These are phyloP conservation scores for Ilyonectria sp. DNA, from an alignment of 2,329 filamentous ascomycete species.

Conservation along the genomic window DNA sequence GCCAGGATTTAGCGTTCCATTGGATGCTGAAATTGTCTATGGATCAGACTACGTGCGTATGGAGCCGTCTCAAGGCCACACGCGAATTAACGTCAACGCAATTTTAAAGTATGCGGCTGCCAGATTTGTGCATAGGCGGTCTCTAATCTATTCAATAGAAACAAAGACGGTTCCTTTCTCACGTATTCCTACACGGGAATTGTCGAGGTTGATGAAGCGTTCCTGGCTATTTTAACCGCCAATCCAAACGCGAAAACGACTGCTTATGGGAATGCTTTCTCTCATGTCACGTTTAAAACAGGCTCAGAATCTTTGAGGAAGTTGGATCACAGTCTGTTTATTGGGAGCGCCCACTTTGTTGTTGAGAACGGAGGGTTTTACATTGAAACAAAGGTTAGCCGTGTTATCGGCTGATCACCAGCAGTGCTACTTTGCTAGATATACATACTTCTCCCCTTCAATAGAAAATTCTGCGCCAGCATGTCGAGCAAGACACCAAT, in stretches of 20 bases:
- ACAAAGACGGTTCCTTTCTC: constrained; percentile 1
- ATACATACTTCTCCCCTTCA: too few species aligned
- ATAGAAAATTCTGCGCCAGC: too few species aligned
- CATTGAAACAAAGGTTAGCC: constrained; percentile 19
- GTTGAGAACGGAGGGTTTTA: constrained; percentile 8
- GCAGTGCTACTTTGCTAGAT: too few species aligned
- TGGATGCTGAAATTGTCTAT: constrained; percentile 22
- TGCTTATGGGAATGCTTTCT: constrained; percentile 3
- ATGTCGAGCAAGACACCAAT: too few species aligned
- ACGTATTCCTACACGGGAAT: constrained; percentile 19
- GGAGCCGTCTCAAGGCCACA: constrained; percentile 6
- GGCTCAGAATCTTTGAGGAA: constrained; percentile 2
- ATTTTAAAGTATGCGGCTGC: constrained; percentile 3
- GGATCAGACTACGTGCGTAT: constrained; percentile 14
- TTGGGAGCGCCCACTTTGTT: constrained; percentile 22
- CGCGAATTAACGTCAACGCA: constrained; percentile 18
- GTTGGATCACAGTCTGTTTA: constrained; percentile 4
- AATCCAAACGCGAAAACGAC: constrained; percentile 16
- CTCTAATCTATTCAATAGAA: not conserved
- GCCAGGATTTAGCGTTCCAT: not conserved
- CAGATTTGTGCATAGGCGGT: not conserved
- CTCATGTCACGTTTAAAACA: constrained; percentile 11
- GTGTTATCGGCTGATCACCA: not conserved
- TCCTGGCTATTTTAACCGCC: constrained; percentile 10
- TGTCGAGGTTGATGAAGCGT: constrained; percentile 9